These are phyloP conservation scores for Wickerhamiella vanderwaltii DNA, from an alignment of 805 yeast species.

Conservation along the genomic window DNA sequence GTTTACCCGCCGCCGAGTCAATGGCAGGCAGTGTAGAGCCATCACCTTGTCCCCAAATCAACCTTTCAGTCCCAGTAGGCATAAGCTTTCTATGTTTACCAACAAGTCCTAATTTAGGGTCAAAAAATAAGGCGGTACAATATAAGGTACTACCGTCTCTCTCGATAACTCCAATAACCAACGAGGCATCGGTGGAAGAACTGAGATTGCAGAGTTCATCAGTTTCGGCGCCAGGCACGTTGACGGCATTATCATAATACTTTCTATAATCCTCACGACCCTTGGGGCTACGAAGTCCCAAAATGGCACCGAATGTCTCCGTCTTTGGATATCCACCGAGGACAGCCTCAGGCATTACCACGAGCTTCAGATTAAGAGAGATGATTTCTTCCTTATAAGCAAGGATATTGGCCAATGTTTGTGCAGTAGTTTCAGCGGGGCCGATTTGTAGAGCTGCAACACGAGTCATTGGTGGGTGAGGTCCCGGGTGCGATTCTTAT, in stretches of 20 bases:
- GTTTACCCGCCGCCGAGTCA: conserved; percentile 28
- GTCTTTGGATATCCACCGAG: conserved; percentile 40
- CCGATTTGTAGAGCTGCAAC: conserved; percentile 4
- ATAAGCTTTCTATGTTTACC: conserved; percentile 35
- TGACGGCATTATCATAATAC: conserved; percentile 23
- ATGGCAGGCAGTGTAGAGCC: conserved; percentile 35
- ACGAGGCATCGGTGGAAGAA: conserved; percentile 27
- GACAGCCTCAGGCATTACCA: conserved; percentile 37
- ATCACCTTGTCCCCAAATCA: conserved; percentile 38
- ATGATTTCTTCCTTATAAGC: conserved; percentile 31
- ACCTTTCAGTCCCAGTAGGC: conserved; percentile 37
- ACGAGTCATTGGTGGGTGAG: background rate
- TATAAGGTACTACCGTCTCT: conserved; percentile 29
- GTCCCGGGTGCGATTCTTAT: background rate
- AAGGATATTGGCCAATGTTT: conserved; percentile 31
- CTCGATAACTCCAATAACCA: conserved; percentile 35
- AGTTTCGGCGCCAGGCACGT: conserved; percentile 22
- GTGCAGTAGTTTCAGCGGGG: conserved; percentile 9
- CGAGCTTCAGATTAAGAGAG: conserved; percentile 27
- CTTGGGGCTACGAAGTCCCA: conserved; percentile 33
- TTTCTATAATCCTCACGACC: conserved; percentile 33
- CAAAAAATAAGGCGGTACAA: conserved; percentile 33
- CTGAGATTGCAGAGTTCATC: conserved; percentile 28
- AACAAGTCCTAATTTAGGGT: conserved; percentile 30
- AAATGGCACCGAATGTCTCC: conserved; percentile 32